A percentile compares a stretch with the other conserved stretches of the same genome.
These are phyloP conservation scores for Blastobotrys arbuscula DNA, from an alignment of 1,139 yeast genomes.

Conservation along the genomic window DNA sequence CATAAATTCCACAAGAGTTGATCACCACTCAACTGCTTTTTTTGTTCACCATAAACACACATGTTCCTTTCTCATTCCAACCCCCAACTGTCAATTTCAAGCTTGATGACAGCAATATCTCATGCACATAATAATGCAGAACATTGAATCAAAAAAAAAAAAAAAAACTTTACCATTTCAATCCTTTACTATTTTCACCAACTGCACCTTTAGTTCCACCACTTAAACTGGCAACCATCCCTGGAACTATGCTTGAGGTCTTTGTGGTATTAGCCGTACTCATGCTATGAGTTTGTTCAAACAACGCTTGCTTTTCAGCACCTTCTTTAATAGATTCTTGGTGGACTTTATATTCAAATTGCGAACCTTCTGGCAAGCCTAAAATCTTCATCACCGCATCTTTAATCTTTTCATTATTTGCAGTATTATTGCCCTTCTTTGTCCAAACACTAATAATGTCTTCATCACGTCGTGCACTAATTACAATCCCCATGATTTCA, in stretches of 20 bases:
- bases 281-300: constrained; percentile 10
- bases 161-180: neutral
- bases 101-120: too few relatives aligned
- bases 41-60: too few relatives aligned
- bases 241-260: neutral
- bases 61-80: too few relatives aligned
- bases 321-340: constrained; percentile 28
- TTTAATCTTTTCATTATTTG: constrained; percentile 18
- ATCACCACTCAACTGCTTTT: too few relatives aligned
- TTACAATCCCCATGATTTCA: constrained; percentile 35
- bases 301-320: constrained; percentile 18
- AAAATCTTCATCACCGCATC: constrained; percentile 25
- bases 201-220: neutral
- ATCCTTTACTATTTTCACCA: neutral
- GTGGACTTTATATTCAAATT: constrained; percentile 31
- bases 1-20: too few relatives aligned
- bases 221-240: neutral
- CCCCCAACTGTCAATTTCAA: too few relatives aligned
- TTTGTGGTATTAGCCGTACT: neutral
- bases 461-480: constrained; percentile 35
- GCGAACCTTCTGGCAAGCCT: constrained; percentile 23
- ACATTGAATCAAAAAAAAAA: too few relatives aligned
- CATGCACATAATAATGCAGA: too few relatives aligned
- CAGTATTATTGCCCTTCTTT: constrained; percentile 20
- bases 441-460: constrained; percentile 37